phyloP scores from a whole-genome alignment of 495 filamentous ascomycete genomes.

The Aspergillus homomorphus region DNA sequence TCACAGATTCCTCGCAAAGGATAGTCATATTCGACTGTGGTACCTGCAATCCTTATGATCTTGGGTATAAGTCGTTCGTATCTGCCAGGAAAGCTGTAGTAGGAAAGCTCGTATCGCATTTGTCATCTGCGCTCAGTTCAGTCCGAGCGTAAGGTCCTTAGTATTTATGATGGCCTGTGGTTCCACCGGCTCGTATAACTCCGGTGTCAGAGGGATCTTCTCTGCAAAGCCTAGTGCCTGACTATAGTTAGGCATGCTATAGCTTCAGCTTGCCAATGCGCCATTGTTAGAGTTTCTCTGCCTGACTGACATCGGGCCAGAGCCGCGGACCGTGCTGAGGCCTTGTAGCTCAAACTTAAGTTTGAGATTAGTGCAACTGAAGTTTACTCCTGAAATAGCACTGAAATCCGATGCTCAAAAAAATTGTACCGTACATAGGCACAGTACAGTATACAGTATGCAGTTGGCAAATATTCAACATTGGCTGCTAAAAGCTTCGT shows the following conservation, averaged over 20 bases:
- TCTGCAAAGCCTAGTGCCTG: conserved; percentile 5
- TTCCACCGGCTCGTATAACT: background rate
- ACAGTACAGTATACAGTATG: background rate
- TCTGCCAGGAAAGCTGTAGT: background rate
- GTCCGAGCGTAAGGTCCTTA: conserved; percentile 1
- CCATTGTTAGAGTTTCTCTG: background rate
- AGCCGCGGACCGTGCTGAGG: conserved; percentile 1
- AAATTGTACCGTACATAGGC: too few species aligned
- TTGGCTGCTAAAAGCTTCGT: too few species aligned
- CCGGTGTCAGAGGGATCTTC: background rate
- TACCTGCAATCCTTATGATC: background rate
- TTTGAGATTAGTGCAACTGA: too few species aligned
- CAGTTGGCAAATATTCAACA: too few species aligned
- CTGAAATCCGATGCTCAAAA: background rate
- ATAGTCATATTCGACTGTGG: background rate
- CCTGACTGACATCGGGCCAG: conserved; percentile 1
- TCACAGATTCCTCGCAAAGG: background rate
- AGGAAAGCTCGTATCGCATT: background rate
- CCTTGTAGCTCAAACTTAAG: background rate
- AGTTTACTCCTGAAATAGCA: background rate
- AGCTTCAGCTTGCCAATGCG: background rate
- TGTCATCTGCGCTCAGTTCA: background rate
- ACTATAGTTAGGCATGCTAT: background rate
- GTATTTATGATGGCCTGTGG: background rate
- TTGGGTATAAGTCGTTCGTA: background rate